Evolutionary conservation across 1,284 basidiomycete species (phyloP).

Genomic region (Neolentinus lepideus): DNA sequence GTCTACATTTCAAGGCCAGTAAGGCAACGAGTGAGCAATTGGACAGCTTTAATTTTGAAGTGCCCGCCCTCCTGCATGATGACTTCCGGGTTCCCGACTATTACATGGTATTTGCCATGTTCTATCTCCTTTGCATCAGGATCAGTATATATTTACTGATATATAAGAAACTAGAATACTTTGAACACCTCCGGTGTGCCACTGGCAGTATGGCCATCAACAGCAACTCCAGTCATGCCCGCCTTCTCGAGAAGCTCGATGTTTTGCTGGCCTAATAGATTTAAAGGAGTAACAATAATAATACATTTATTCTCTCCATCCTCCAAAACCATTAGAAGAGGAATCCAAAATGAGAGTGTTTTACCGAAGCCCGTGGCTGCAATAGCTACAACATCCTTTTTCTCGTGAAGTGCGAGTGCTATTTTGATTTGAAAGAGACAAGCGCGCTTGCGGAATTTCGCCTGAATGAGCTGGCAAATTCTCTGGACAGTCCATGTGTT

Average conservation of each 20-base stretch:
- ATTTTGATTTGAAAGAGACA: slow-evolving; percentile 1
- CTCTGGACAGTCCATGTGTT: slow-evolving; percentile 5
- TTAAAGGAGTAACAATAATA: slow-evolving; percentile 13
- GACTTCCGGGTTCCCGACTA: slow-evolving; percentile 8
- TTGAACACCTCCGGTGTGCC: slow-evolving; percentile 2
- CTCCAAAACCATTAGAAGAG: slow-evolving; percentile 5
- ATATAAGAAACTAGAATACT: slow-evolving; percentile 2
- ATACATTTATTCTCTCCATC: neutral
- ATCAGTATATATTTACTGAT: neutral
- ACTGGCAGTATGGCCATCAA: slow-evolving; percentile 6
- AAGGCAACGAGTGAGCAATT: too few species aligned
- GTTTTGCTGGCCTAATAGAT: slow-evolving; percentile 13
- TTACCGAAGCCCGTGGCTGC: slow-evolving; percentile 10
- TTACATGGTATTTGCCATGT: slow-evolving; percentile 1
- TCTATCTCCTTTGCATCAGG: neutral
- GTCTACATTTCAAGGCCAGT: too few species aligned
- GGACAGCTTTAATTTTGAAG: too few species aligned
- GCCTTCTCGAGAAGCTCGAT: slow-evolving; percentile 3
- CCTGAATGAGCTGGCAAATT: neutral
- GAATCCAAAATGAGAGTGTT: slow-evolving; percentile 10
- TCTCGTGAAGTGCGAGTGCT: neutral
- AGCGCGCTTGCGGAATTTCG: neutral
- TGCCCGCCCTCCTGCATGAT: slow-evolving; percentile 4
- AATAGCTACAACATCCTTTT: slow-evolving; percentile 1
- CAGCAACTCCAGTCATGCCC: slow-evolving; percentile 8